phyloP scores from a whole-genome alignment of 495 filamentous ascomycete species.

The Trichodelitschia bisporula region DNA sequence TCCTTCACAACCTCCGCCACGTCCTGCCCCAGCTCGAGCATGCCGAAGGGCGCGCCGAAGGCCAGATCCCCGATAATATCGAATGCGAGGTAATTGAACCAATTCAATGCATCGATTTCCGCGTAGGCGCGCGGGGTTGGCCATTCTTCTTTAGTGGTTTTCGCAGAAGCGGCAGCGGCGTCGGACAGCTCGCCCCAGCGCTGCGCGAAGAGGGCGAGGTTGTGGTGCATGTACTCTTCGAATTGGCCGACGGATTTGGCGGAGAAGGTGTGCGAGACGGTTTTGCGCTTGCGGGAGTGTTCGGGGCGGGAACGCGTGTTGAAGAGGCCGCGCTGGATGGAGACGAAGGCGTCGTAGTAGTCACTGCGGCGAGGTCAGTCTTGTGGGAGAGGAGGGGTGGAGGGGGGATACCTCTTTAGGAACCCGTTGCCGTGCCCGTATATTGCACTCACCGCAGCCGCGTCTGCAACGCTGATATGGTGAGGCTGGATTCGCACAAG shows the following conservation, averaged over 20 bases:
- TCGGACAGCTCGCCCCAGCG: slow-evolving; percentile 34
- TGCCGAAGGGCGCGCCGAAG: slow-evolving; percentile 20
- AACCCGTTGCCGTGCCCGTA: slow-evolving; percentile 27
- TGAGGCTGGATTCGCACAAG: slow-evolving; percentile 33
- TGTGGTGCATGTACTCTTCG: slow-evolving; percentile 69
- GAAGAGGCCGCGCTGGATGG: slow-evolving; percentile 68
- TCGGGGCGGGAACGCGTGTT: slow-evolving; percentile 66
- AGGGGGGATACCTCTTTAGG: slow-evolving; percentile 14
- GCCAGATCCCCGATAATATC: slow-evolving; percentile 68
- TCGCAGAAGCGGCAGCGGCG: slow-evolving; percentile 13
- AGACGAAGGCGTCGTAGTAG: slow-evolving; percentile 84
- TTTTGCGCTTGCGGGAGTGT: slow-evolving; percentile 78
- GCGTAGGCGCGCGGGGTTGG: slow-evolving; percentile 23
- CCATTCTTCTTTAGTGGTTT: too few relatives aligned
- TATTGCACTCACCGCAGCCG: slow-evolving; percentile 27
- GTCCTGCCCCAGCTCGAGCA: slow-evolving; percentile 34
- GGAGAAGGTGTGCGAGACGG: slow-evolving; percentile 67
- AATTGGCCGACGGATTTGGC: slow-evolving; percentile 64
- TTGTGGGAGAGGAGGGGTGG: neutral
- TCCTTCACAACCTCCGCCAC: slow-evolving; percentile 37
- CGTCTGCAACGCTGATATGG: slow-evolving; percentile 34
- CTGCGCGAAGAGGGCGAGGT: slow-evolving; percentile 46
- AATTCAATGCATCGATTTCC: slow-evolving; percentile 55
- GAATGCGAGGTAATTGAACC: slow-evolving; percentile 90
- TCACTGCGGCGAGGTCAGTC: slow-evolving; percentile 19